Percentiles rank a stretch among this genome's conserved stretches.
Evolutionary conservation across 2,329 filamentous ascomycete genomes (phyloP).

Genomic region (Fusarium poae): DNA sequence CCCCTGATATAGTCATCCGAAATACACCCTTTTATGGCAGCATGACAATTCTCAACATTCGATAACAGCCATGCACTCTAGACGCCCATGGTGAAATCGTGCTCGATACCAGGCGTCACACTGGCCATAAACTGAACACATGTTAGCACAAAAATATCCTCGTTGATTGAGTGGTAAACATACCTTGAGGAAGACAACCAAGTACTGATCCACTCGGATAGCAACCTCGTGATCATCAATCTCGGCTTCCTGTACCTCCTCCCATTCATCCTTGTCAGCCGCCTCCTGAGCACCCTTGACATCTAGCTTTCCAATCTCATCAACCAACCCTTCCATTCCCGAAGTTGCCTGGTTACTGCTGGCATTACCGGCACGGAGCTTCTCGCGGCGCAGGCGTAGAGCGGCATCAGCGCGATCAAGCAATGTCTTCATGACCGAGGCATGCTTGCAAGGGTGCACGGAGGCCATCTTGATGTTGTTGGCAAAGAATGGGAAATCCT

Average conservation of each 20-base stretch:
- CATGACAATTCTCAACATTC: not conserved
- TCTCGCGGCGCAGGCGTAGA: constrained; percentile 87
- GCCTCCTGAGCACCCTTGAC: constrained; percentile 65
- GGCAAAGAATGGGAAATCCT: constrained; percentile 96
- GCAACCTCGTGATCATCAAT: constrained; percentile 79
- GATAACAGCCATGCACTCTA: constrained; percentile 14
- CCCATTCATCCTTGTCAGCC: constrained; percentile 72
- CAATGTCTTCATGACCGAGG: constrained; percentile 96
- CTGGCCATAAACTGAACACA: constrained; percentile 76
- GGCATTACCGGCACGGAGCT: constrained; percentile 71
- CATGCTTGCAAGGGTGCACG: constrained; percentile 97
- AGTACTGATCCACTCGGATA: constrained; percentile 88
- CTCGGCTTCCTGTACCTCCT: constrained; percentile 71
- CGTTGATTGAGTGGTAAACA: constrained; percentile 40
- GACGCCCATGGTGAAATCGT: constrained; percentile 47
- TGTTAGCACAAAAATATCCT: constrained; percentile 9
- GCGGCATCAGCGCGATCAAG: constrained; percentile 95
- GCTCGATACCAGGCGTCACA: constrained; percentile 87
- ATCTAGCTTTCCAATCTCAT: constrained; percentile 78
- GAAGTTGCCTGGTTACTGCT: constrained; percentile 37
- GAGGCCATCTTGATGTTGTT: constrained; percentile 95
- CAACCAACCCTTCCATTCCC: constrained; percentile 88
- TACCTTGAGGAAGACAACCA: constrained; percentile 89
- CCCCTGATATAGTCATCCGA: constrained; percentile 23
- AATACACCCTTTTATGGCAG: constrained; percentile 9